phyloP scores from a whole-genome alignment of 768 basidiomycete genomes.

The Coprinopsis sp. region DNA sequence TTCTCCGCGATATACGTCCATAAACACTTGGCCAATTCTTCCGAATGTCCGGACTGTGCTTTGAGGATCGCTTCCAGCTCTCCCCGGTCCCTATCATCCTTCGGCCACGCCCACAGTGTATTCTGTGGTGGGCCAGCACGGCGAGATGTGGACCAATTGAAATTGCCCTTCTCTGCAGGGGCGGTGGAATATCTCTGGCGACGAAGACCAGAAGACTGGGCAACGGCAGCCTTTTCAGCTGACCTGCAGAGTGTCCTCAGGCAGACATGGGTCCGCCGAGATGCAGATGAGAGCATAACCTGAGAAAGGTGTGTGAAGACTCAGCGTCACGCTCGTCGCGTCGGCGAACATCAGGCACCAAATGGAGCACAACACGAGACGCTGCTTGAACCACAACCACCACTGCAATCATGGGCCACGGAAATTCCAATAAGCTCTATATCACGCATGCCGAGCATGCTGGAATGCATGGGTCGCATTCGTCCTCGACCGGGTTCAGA shows the following conservation, averaged over 20 bases:
- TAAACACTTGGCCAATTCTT: not conserved
- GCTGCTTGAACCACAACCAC: not conserved
- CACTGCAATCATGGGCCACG: conserved; percentile 63
- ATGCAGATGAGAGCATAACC: too few species aligned
- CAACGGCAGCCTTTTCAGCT: too few species aligned
- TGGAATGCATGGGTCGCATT: conserved; percentile 76
- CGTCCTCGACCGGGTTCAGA: conserved; percentile 70
- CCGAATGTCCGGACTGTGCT: not conserved
- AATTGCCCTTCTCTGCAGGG: too few species aligned
- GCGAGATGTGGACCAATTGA: too few species aligned
- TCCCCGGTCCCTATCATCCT: not conserved
- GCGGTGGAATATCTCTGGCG: too few species aligned
- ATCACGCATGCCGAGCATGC: conserved; percentile 88
- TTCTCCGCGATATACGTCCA: conserved; percentile 16
- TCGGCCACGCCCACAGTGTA: not conserved
- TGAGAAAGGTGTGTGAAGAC: too few species aligned
- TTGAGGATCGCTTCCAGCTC: not conserved
- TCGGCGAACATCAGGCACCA: too few species aligned
- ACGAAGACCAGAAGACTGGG: too few species aligned
- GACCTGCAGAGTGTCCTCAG: not conserved
- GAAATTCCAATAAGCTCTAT: conserved; percentile 82
- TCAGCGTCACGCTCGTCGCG: too few species aligned
- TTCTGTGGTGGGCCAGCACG: too few species aligned
- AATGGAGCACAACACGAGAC: conserved; percentile 11
- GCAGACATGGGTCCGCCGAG: not conserved